Conservation (phyloP, 306 rosid species). For the Sindora glabra region DNA sequence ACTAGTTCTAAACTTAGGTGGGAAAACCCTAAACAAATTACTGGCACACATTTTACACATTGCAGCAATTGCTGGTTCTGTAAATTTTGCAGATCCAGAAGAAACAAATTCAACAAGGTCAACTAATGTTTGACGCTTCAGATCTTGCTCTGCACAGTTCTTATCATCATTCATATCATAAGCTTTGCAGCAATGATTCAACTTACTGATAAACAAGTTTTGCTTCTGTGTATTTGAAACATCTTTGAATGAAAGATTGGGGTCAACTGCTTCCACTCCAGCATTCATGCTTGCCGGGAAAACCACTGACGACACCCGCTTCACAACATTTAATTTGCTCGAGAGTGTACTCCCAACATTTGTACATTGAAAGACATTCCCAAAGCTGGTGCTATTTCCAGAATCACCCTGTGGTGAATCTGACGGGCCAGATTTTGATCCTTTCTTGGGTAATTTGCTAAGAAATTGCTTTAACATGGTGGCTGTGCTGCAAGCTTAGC, state of each 20-base stretch:
- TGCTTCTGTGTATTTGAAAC: constrained; percentile 88
- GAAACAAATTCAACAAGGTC: constrained; percentile 88
- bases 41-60: constrained; percentile 84
- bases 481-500: constrained; percentile 21
- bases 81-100: constrained; percentile 85
- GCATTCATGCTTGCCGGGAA: constrained; percentile 77
- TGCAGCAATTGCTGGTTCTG: constrained; percentile 72
- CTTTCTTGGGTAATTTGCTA: constrained; percentile 87
- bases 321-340: constrained; percentile 89
- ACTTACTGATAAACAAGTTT: constrained; percentile 74
- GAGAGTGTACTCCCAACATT: constrained; percentile 89
- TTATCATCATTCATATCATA: constrained; percentile 64
- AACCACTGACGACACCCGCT: constrained; percentile 93
- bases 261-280: constrained; percentile 85
- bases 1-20: constrained; percentile 76
- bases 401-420: constrained; percentile 65
- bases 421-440: constrained; percentile 52
- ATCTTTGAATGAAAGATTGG: constrained; percentile 82
- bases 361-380: constrained; percentile 88
- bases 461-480: constrained; percentile 92
- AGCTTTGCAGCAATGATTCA: constrained; percentile 77
- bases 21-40: constrained; percentile 88
- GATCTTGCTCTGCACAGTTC: constrained; percentile 54
- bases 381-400: constrained; percentile 51
- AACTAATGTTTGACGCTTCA: constrained; percentile 67